Percentiles rank a stretch among this genome's conserved stretches.
These are phyloP conservation scores for Fomitopsis pinicola DNA, from an alignment of 1,284 basidiomycete genomes.

Conservation along the genomic window DNA sequence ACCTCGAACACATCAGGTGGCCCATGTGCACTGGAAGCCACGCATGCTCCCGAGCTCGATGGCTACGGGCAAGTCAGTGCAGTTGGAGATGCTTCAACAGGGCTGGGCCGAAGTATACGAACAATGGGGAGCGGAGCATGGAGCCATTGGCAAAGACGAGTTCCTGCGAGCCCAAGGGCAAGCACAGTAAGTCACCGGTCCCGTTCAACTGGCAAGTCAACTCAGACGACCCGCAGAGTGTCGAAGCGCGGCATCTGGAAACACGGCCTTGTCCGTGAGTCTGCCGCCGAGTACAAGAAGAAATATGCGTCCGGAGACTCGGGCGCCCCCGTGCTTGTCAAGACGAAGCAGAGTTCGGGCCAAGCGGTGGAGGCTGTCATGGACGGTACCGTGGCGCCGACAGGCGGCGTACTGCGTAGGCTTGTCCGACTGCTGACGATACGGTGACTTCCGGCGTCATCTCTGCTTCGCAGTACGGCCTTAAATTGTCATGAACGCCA, in stretches of 20 bases:
- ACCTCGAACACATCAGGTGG: conserved; percentile 49
- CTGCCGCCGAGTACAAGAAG: conserved; percentile 78
- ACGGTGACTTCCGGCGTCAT: too few species aligned
- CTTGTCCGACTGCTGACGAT: too few species aligned
- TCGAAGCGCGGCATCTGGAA: conserved; percentile 72
- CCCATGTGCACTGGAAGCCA: conserved; percentile 48
- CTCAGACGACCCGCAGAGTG: conserved; percentile 32
- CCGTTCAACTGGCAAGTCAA: not conserved
- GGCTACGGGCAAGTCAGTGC: conserved; percentile 50
- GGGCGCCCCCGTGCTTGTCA: not conserved
- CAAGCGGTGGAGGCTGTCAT: not conserved
- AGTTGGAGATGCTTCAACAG: conserved; percentile 73
- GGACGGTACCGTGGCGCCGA: not conserved
- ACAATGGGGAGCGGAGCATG: conserved; percentile 77
- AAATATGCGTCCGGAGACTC: conserved; percentile 36
- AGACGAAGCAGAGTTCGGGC: not conserved
- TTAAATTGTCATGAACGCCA: too few species aligned
- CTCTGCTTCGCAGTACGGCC: too few species aligned
- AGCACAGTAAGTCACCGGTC: conserved; percentile 54
- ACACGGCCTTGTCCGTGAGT: conserved; percentile 52
- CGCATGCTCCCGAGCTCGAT: conserved; percentile 45
- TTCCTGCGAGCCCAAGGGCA: conserved; percentile 56
- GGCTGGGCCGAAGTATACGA: conserved; percentile 77
- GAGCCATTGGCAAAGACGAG: conserved; percentile 56
- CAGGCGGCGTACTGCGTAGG: not conserved